Evolutionary conservation across 306 rosid genomes (phyloP), one percentile per base, ranked within the genome.

Genomic region (Carpinus fangiana): DNA sequence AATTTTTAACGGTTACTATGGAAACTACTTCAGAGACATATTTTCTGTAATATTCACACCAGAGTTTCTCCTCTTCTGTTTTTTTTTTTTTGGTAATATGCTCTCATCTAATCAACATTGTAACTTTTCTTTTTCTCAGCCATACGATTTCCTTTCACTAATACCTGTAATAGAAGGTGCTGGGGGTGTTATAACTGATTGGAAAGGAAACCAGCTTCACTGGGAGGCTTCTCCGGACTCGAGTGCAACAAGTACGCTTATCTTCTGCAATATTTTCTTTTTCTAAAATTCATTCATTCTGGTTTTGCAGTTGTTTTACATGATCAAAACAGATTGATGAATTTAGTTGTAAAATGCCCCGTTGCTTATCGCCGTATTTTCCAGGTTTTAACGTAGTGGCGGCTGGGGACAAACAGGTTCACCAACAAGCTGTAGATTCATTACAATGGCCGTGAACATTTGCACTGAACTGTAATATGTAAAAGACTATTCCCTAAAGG

Each of bases 161-260:
- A 81, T 95, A 81, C 97, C 98, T 7, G 92, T 95, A 70, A 93
- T 95, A 78, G 91, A 95, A 86, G 98, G 98, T 57, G 89, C 97
- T 51, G 98, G 98, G 54, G 98, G 98, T 67, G 87, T 86, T 80
- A 86, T 95, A 74, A 95, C 98, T 72, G 98, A 93, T 83, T 95
- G 98, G 98, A 90, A 88, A 83, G 98, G 98, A 59, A 79, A 89
- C 54, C 74, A 86, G 70, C 95, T 95, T 45, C 46, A 12, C 56
- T 95, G 98, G 98, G 97, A 91, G 74, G 98, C 98, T 82, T 88
- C 92, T 46, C 90, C 98, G 18, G 68, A 72, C 78, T 91, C 98
- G 73, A 72, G 18, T 5, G 88, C 90, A 73, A 78, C 81, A 79
- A 91, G 98, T 92, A 92, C 7, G 84, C 70, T 14, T 26, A 18